These are phyloP conservation scores for Austropuccinia psidii DNA, from an alignment of 1,284 basidiomycete species.

Conservation along the genomic window DNA sequence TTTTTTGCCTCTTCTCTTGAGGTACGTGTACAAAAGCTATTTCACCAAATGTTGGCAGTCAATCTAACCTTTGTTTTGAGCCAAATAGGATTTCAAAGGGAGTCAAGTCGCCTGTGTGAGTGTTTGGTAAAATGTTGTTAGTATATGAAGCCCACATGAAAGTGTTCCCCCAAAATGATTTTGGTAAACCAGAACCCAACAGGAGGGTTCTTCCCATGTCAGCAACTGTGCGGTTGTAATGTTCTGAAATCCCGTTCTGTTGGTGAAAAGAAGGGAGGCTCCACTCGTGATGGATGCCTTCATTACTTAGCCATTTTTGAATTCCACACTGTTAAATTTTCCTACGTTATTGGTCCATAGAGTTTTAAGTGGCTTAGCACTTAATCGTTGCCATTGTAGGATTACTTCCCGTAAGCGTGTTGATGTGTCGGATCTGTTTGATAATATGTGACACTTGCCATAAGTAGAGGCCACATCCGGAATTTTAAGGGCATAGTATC, in stretches of 20 bases:
- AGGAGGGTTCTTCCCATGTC: constrained; percentile 2
- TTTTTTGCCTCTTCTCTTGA: neutral
- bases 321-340: neutral
- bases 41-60: neutral
- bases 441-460: neutral
- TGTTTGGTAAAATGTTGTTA: neutral
- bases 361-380: neutral
- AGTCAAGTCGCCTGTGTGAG: neutral
- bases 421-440: neutral
- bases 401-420: neutral
- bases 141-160: neutral
- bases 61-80: neutral
- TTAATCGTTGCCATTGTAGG: neutral
- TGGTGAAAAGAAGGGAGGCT: neutral
- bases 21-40: neutral
- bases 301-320: neutral
- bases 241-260: neutral
- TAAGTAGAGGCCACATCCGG: neutral
- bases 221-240: neutral
- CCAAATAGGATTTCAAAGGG: neutral
- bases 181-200: neutral
- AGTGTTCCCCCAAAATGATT: neutral
- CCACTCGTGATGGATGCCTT: neutral
- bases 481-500: neutral
- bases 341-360: neutral